Base-by-base conservation (phyloP, 2,329 filamentous ascomycete genomes). In the Penicillium sp. region DNA sequence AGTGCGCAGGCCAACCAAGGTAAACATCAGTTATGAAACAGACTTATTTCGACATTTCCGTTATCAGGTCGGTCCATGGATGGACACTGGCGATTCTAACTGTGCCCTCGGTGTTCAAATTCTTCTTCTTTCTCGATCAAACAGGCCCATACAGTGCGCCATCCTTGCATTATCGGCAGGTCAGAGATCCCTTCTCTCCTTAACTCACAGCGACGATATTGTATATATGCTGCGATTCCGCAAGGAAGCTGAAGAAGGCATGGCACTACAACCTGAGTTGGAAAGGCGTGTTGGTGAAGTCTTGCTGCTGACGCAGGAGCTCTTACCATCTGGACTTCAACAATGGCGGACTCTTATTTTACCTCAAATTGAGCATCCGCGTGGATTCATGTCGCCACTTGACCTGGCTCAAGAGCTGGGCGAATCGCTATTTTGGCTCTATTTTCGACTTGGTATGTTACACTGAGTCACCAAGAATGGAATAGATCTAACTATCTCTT, bases 61-160 rank as follows among this genome's bases (percentile, higher is more conserved):
- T 12, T 67, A 67, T 44, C 47, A 61, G 11, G 45, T 67, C 18
- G 58, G 62, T 23, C 64, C 65, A 14, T 67, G 65, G 65, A 66
- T 67, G 9, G 65, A 67, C 20, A 56, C 56, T 0, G 65, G 64
- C 5, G 64, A 67, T 25, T 61, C 65, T 1, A 59, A 61, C 25
- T 61, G 65, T 26, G 57, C 64, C 0, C 58, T 67, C 15, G 64
- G 59, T 2, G 49, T 66, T 2, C 57, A 64, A 9, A 55, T 59
- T 2, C 45, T 67, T 15, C 61, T 67, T 6, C 58, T 65, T 14
- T 62, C 58, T 2, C 58, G 63, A 20, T 57, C 56, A 0, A 59
- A 60, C 25, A 40, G 59, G 23, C 46, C 61, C 18, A 27, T 67
- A 9, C 57, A 64, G 23, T 52, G 58, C 15, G 62, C 65, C 0